These are phyloP conservation scores for Pichia gijzeniarum DNA, from an alignment of 805 yeast species.

Conservation along the genomic window DNA sequence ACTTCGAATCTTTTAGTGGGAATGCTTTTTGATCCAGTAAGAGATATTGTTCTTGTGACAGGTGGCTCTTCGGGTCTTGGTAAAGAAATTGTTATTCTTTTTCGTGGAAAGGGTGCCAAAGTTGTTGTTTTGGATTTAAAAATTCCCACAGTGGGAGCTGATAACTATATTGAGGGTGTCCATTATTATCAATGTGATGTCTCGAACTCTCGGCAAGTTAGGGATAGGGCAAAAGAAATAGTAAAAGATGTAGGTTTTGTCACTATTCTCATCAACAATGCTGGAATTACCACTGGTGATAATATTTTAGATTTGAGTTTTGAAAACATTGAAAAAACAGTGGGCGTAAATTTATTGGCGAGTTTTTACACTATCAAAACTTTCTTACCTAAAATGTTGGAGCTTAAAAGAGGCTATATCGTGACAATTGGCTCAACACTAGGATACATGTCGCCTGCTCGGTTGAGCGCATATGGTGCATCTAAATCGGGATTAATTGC, in stretches of 20 bases:
- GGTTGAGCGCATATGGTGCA: slow-evolving; percentile 79
- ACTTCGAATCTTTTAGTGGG: slow-evolving; percentile 42
- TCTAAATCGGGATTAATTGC: slow-evolving; percentile 83
- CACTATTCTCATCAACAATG: slow-evolving; percentile 75
- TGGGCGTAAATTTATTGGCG: slow-evolving; percentile 65
- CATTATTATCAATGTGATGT: slow-evolving; percentile 67
- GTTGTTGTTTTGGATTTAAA: slow-evolving; percentile 64
- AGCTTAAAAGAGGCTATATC: slow-evolving; percentile 58
- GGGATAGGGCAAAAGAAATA: slow-evolving; percentile 35
- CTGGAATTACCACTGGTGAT: slow-evolving; percentile 65
- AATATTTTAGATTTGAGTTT: slow-evolving; percentile 46
- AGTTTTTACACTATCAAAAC: slow-evolving; percentile 63
- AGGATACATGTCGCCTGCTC: slow-evolving; percentile 81
- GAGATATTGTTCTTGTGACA: slow-evolving; percentile 67
- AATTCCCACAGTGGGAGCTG: slow-evolving; percentile 33
- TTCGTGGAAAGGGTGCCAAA: slow-evolving; percentile 38
- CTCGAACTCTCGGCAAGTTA: slow-evolving; percentile 42
- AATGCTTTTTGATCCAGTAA: slow-evolving; percentile 41
- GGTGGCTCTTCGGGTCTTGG: slow-evolving; percentile 88
- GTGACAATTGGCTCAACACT: slow-evolving; percentile 79
- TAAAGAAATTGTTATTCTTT: slow-evolving; percentile 43
- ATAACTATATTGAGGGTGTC: slow-evolving; percentile 33
- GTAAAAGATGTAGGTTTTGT: slow-evolving; percentile 48
- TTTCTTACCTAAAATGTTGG: slow-evolving; percentile 69
- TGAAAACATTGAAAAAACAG: slow-evolving; percentile 53